Percentiles rank a stretch among this genome's conserved stretches.
Evolutionary conservation across 1,284 basidiomycete genomes (phyloP).

Genomic region (Phylloporus gajari): DNA sequence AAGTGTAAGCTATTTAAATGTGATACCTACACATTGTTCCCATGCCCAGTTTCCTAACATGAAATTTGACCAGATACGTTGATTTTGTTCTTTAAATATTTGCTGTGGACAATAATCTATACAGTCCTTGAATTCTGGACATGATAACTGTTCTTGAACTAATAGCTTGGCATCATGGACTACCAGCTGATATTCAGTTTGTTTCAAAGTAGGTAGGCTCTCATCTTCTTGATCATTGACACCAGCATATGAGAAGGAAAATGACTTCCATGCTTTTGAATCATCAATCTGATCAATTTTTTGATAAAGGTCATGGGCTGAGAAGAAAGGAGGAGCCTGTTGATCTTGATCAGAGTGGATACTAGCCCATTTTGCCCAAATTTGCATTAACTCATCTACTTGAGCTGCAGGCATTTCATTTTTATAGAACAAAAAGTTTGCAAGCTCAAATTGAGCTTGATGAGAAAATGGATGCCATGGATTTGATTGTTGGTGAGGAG

Average conservation of each 20-base stretch:
- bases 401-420: not conserved
- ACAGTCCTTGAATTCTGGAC: not conserved
- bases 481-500: too few species aligned
- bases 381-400: not conserved
- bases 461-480: not conserved
- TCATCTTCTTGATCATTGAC: not conserved
- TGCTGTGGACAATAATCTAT: not conserved
- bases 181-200: not conserved
- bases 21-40: not conserved
- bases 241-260: not conserved
- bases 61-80: not conserved
- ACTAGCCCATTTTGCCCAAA: not conserved
- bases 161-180: not conserved
- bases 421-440: not conserved
- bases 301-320: not conserved
- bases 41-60: not conserved
- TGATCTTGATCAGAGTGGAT: not conserved
- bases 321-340: not conserved
- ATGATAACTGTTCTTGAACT: not conserved
- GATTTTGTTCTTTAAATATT: not conserved
- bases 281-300: not conserved
- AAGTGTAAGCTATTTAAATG: too few species aligned
- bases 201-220: not conserved
- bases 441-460: not conserved
- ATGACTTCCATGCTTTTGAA: not conserved